These are phyloP conservation scores for Aspergillus fumigatus DNA, from an alignment of 2,329 filamentous ascomycete genomes.

Conservation along the genomic window DNA sequence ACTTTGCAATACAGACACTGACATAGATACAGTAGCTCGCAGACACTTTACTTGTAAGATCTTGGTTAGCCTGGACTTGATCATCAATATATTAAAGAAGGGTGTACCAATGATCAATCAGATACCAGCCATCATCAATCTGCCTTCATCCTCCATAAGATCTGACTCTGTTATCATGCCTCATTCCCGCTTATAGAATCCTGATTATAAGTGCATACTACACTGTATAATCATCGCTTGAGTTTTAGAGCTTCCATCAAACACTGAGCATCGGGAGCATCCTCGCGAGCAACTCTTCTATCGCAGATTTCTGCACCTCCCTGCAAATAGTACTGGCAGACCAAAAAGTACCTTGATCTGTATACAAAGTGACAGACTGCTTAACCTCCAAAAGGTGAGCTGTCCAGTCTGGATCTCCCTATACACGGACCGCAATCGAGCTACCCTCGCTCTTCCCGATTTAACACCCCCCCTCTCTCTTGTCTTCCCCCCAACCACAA, in stretches of 20 bases:
- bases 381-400: background rate
- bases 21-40: too few species aligned
- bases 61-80: background rate
- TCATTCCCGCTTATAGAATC: background rate
- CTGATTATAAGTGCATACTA: background rate
- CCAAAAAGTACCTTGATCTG: background rate
- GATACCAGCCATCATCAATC: background rate
- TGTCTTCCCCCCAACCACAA: background rate
- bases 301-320: background rate
- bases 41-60: background rate
- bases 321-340: background rate
- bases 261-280: too few species aligned
- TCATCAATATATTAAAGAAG: background rate
- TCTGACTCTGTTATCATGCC: background rate
- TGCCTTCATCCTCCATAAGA: background rate
- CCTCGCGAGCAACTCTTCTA: background rate
- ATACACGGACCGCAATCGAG: background rate
- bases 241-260: too few species aligned
- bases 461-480: background rate
- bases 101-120: background rate
- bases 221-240: background rate
- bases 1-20: too few species aligned
- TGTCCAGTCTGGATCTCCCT: background rate
- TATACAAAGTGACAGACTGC: background rate
- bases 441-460: background rate